Evolutionary conservation across 129 eudicot species (phyloP), one percentile per base, ranked within the genome.

Genomic region (Apium graveolens): DNA sequence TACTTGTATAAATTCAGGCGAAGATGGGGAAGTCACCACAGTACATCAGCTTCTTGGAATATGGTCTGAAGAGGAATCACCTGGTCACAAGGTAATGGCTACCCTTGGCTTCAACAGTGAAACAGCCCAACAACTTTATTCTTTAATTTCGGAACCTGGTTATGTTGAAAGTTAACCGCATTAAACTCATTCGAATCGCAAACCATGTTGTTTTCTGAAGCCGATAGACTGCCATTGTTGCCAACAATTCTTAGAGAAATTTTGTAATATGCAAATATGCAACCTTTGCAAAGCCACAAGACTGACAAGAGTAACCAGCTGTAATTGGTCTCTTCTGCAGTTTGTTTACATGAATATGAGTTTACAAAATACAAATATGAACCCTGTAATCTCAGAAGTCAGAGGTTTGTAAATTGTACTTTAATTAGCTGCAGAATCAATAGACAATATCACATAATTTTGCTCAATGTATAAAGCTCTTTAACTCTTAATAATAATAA

Each of bases 1-100:
- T 71, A 11, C 46, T 74, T 74, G 24, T 74, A 17, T 44, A 77
- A 82, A 78, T 85, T 78, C 85, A 91, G 97, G 89, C 48, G 85
- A 76, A 31, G 83, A 79, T 43, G 94, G 92, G 71, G 94, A 89
- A 80, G 77, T 91, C 70, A 87, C 92, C 20, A 84, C 97, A 16
- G 76, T 78, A 70, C 92, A 91, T 81, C 76, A 87, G 80, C 90
- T 91, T 80, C 94, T 91, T 75, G 94, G 94, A 71, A 81, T 91
- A 57, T 91, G 97, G 97, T 83, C 79, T 38, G 79, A 84, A 78
- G 81, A 81, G 82, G 97, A 89, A 83, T 89, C 90, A 37, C 86
- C 88, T 10, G 97, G 97, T 69, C 86, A 87, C 83, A 89, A 78
- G 82, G 81, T 91, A 77, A 66, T 91, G 90, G 90, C 85, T 37